Percentiles rank a stretch among this genome's conserved stretches.
Evolutionary conservation across 75 land plant species (phyloP).

Genomic region (Azolla pinnata): DNA sequence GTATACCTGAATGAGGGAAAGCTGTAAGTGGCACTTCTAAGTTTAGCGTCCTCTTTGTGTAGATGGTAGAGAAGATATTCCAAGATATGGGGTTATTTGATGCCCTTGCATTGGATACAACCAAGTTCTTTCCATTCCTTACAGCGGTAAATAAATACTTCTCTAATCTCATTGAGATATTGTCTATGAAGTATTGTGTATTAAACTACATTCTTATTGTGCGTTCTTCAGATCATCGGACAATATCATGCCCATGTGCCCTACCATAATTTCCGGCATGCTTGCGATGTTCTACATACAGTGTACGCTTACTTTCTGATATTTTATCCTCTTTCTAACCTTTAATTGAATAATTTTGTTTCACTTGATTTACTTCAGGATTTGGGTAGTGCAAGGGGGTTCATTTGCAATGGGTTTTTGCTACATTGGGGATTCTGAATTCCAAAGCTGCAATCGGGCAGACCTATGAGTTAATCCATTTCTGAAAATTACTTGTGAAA

Average conservation of each 20-base stretch:
- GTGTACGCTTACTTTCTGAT: no score
- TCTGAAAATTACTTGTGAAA: no score
- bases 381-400: no score
- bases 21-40: no score
- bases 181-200: background rate
- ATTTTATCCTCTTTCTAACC: no score
- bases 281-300: slow-evolving; percentile 39
- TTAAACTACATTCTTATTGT: background rate
- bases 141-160: slow-evolving; percentile 6
- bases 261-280: slow-evolving; percentile 35
- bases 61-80: slow-evolving; percentile 32
- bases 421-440: no score
- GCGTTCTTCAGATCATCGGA: slow-evolving; percentile 22
- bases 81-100: slow-evolving; percentile 17
- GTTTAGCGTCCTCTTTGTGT: background rate
- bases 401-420: no score
- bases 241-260: slow-evolving; percentile 29
- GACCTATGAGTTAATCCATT: no score
- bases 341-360: background rate
- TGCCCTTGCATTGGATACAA: slow-evolving; percentile 19
- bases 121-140: slow-evolving; percentile 19
- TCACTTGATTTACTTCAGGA: background rate
- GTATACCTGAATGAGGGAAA: no score
- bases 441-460: no score
- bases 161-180: background rate